Percentiles rank a stretch among this genome's conserved stretches.
Conservation (phyloP, 257 asterid genomes). For the Salvia splendens region DNA sequence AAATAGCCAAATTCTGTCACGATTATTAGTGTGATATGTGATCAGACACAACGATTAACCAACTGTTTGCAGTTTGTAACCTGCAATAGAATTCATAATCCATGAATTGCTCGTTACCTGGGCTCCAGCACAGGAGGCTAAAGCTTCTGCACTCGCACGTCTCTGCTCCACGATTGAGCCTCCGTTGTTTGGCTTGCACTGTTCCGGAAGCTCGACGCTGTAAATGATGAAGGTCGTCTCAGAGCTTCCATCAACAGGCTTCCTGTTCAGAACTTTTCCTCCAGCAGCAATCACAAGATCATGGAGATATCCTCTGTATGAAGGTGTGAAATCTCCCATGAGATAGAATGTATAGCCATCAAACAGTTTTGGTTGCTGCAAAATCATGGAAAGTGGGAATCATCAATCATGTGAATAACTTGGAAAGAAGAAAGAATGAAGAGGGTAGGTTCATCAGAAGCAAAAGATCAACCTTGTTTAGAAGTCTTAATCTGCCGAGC, state of each 20-base stretch:
- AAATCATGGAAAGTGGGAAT: slow-evolving; percentile 12
- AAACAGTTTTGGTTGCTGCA: slow-evolving; percentile 88
- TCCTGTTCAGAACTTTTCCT: slow-evolving; percentile 73
- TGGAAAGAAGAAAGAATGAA: background rate
- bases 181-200: slow-evolving; percentile 39
- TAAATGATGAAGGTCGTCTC: slow-evolving; percentile 52
- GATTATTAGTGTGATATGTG: background rate
- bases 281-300: slow-evolving; percentile 87
- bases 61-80: slow-evolving; percentile 50
- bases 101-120: slow-evolving; percentile 65
- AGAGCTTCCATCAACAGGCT: slow-evolving; percentile 54
- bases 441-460: background rate
- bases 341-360: slow-evolving; percentile 64
- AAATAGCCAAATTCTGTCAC: background rate
- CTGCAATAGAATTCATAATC: slow-evolving; percentile 81
- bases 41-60: slow-evolving; percentile 26
- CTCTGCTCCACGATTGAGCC: slow-evolving; percentile 40
- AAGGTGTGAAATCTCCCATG: slow-evolving; percentile 62
- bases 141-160: slow-evolving; percentile 52
- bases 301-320: slow-evolving; percentile 72
- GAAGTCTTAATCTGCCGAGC: slow-evolving; percentile 75
- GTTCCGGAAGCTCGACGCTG: slow-evolving; percentile 60
- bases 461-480: slow-evolving; percentile 57
- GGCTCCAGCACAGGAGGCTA: slow-evolving; percentile 68
- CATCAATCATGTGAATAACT: slow-evolving; percentile 12